A percentile compares a stretch with the other conserved stretches of the same genome.
Evolutionary conservation across 2,329 filamentous ascomycete species (phyloP).

Genomic region (Microcyclospora tardicrescens): DNA sequence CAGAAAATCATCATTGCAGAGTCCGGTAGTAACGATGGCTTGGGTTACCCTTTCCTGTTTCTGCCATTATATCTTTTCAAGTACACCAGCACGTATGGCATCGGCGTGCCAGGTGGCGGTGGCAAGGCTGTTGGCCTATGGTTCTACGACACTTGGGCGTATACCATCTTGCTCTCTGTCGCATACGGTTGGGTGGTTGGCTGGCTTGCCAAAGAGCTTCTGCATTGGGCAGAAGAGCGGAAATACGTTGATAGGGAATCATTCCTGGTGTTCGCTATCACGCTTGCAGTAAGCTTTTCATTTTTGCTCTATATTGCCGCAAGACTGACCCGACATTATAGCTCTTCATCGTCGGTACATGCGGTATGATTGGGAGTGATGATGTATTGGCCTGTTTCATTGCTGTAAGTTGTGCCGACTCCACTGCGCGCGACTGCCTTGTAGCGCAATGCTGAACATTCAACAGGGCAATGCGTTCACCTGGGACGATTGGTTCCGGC

Average conservation of each 20-base stretch:
- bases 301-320: no score
- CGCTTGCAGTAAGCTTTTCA: slow-evolving; percentile 49
- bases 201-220: slow-evolving; percentile 66
- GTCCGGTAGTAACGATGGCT: slow-evolving; percentile 77
- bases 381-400: slow-evolving; percentile 88
- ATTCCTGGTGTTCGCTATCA: slow-evolving; percentile 76
- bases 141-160: slow-evolving; percentile 77
- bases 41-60: slow-evolving; percentile 82
- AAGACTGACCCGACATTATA: slow-evolving; percentile 13
- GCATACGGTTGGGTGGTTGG: slow-evolving; percentile 66
- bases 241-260: slow-evolving; percentile 77
- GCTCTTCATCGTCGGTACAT: slow-evolving; percentile 76
- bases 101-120: slow-evolving; percentile 44
- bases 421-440: no score
- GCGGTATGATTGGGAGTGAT: slow-evolving; percentile 74
- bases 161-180: slow-evolving; percentile 67
- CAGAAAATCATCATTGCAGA: slow-evolving; percentile 57
- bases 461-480: slow-evolving; percentile 60
- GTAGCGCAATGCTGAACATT: no score
- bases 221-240: slow-evolving; percentile 72
- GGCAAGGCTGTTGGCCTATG: slow-evolving; percentile 60
- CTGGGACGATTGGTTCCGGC: slow-evolving; percentile 87
- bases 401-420: slow-evolving; percentile 36
- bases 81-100: slow-evolving; percentile 49
- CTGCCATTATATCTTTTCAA: slow-evolving; percentile 73